Conservation (phyloP, 2,329 filamentous ascomycete species). For the Fusarium sp. region DNA sequence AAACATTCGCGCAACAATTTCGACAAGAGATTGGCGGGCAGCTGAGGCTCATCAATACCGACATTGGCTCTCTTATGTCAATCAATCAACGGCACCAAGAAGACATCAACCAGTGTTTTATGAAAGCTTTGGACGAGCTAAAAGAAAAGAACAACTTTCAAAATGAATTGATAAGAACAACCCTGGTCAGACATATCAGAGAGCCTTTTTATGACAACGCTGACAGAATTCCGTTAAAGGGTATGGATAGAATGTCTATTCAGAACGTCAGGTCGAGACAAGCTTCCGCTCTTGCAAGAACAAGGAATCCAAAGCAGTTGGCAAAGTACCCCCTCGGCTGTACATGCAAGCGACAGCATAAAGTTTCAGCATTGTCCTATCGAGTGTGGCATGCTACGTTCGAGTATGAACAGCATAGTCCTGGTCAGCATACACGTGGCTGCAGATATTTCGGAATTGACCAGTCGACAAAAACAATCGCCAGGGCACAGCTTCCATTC, state of each 20-base stretch:
- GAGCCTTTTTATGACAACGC: accelerated
- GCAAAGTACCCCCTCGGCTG: accelerated
- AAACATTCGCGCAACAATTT: accelerated
- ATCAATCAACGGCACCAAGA: not conserved
- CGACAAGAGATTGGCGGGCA: not conserved
- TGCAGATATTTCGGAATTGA: not conserved
- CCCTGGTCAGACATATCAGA: accelerated
- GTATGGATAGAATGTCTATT: not conserved
- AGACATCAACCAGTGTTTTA: accelerated
- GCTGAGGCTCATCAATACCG: not conserved
- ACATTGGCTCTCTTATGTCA: not conserved
- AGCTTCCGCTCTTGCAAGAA: accelerated
- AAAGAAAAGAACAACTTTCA: not conserved
- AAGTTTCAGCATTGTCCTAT: accelerated
- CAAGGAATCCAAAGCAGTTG: accelerated
- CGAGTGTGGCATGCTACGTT: accelerated
- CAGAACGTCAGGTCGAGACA: accelerated
- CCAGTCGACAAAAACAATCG: not conserved
- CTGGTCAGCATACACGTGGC: not conserved
- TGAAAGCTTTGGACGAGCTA: not conserved
- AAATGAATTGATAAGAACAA: not conserved
- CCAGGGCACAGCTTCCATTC: not conserved
- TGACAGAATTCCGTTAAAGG: accelerated
- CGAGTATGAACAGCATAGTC: not conserved
- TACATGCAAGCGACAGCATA: accelerated